Conservation (phyloP, 179 eudicot species). For the Actinidia chinensis region DNA sequence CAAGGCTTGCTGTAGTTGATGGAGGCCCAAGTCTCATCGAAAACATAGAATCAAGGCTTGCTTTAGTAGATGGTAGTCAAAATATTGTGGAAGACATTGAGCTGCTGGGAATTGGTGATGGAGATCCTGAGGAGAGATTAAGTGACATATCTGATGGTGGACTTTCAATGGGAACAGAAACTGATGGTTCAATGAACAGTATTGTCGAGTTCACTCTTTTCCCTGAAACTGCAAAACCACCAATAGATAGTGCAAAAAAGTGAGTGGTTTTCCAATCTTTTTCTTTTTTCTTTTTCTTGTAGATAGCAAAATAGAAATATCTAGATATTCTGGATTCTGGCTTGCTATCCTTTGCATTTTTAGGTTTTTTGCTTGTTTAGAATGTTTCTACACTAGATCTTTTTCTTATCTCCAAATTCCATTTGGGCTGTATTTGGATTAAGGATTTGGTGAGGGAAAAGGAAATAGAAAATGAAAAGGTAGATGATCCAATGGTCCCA, state of each 20-base stretch:
- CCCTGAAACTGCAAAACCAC: conserved; percentile 58
- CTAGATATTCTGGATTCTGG: not conserved
- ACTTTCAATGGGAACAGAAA: conserved; percentile 94
- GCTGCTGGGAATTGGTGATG: conserved; percentile 77
- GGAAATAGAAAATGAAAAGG: too few relatives aligned
- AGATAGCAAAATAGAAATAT: not conserved
- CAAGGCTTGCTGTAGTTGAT: conserved; percentile 39
- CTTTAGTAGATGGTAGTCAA: conserved; percentile 36
- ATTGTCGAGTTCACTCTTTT: conserved; percentile 86
- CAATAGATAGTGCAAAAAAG: conserved; percentile 47
- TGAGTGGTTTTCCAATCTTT: conserved; percentile 27
- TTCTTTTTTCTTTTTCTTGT: not conserved
- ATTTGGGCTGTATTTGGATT: too few relatives aligned
- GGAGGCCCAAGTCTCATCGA: conserved; percentile 38
- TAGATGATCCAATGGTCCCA: too few relatives aligned
- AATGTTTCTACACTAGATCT: not conserved
- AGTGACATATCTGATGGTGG: conserved; percentile 97
- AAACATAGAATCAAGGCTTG: conserved; percentile 38
- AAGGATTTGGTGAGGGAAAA: too few relatives aligned
- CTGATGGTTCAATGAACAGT: conserved; percentile 86
- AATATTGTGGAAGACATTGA: conserved; percentile 59
- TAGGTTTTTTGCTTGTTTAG: not conserved
- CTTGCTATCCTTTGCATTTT: not conserved
- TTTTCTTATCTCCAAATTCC: not conserved
- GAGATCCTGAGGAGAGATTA: conserved; percentile 74